Percentiles rank a stretch among this genome's conserved stretches.
Evolutionary conservation across 192 early-diverging fungal genomes (phyloP).

Genomic region (Gryganskiella cystojenkinii): DNA sequence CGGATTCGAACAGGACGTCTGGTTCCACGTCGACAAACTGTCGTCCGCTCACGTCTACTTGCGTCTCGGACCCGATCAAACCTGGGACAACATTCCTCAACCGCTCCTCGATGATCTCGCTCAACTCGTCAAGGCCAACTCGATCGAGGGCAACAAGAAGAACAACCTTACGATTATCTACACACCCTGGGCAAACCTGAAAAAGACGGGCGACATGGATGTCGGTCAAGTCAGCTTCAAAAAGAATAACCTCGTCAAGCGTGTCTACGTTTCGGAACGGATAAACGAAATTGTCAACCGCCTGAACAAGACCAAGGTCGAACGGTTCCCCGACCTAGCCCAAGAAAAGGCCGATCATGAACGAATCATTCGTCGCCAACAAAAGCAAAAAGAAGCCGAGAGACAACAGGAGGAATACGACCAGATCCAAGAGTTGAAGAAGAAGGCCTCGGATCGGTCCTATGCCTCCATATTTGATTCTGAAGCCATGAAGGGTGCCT

Average conservation of each 20-base stretch:
- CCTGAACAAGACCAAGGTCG: constrained; percentile 92
- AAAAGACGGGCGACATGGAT: constrained; percentile 95
- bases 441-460: constrained; percentile 56
- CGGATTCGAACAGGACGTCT: constrained; percentile 95
- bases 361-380: constrained; percentile 50
- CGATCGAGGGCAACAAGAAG: constrained; percentile 97
- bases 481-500: constrained; percentile 65
- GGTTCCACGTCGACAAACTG: constrained; percentile 99
- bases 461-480: constrained; percentile 62
- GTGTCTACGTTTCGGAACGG: constrained; percentile 78
- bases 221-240: constrained; percentile 96
- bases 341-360: constrained; percentile 74
- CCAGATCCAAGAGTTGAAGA: constrained; percentile 51
- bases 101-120: constrained; percentile 84
- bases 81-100: constrained; percentile 86
- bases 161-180: constrained; percentile 93
- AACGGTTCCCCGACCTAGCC: constrained; percentile 81
- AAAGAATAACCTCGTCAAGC: constrained; percentile 75
- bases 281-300: constrained; percentile 91
- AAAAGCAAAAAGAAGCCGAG: constrained; percentile 46
- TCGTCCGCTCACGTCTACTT: constrained; percentile 98
- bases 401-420: constrained; percentile 52
- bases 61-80: constrained; percentile 71
- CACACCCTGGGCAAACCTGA: constrained; percentile 90
- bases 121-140: constrained; percentile 97